Conservation (phyloP, 2,329 filamentous ascomycete genomes). For the Fusarium sulawesiense region DNA sequence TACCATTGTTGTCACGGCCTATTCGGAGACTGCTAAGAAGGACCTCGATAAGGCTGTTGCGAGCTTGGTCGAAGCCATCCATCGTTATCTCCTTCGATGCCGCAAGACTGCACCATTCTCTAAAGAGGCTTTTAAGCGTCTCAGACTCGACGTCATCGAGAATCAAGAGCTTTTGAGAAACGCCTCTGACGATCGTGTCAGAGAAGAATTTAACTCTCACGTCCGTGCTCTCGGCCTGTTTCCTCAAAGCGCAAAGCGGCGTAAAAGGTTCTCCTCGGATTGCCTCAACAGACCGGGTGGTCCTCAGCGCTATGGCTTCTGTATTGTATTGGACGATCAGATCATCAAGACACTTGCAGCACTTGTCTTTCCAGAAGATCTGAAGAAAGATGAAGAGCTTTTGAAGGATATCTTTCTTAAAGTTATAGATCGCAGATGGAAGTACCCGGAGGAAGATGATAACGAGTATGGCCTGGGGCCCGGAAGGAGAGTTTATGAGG, state of each 20-base stretch:
- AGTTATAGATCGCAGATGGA: constrained; percentile 12
- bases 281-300: constrained; percentile 11
- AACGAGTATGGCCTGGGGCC: rapidly evolving
- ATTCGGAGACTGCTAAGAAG: not conserved
- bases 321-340: constrained; percentile 12
- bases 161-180: constrained; percentile 9
- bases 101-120: not conserved
- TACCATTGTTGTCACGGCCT: not conserved
- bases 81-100: constrained; percentile 8
- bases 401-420: constrained; percentile 6
- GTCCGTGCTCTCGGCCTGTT: constrained; percentile 9
- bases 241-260: not conserved
- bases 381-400: not conserved
- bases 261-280: not conserved
- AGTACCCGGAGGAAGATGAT: not conserved
- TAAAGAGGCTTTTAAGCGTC: constrained; percentile 9
- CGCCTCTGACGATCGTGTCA: constrained; percentile 28
- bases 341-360: not conserved
- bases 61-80: constrained; percentile 5
- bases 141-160: constrained; percentile 20
- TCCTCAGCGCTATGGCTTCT: constrained; percentile 3
- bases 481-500: not conserved
- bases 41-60: not conserved
- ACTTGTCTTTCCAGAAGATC: not conserved
- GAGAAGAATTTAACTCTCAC: constrained; percentile 29